These are phyloP conservation scores for Prunus campanulata DNA, from an alignment of 306 rosid genomes.

Conservation along the genomic window DNA sequence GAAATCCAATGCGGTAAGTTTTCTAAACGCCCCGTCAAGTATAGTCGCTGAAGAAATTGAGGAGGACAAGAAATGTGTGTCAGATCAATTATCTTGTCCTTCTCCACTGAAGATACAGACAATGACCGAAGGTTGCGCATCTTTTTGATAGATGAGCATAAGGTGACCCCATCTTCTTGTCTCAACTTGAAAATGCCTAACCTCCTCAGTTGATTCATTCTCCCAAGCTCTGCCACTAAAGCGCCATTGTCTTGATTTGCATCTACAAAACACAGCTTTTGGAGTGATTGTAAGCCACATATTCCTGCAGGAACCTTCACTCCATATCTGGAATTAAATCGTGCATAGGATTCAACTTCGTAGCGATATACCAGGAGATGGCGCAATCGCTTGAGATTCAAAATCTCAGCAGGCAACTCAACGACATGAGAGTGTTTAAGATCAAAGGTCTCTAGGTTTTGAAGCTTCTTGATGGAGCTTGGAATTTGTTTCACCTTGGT, in stretches of 20 bases:
- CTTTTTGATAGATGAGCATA: conserved; percentile 30
- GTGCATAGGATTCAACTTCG: conserved; percentile 14
- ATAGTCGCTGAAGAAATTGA: conserved; percentile 28
- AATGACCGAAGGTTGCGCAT: conserved; percentile 23
- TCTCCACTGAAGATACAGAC: conserved; percentile 15
- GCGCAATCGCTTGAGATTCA: conserved; percentile 27
- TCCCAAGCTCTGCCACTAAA: conserved; percentile 31
- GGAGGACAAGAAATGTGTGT: conserved; percentile 28
- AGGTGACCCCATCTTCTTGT: conserved; percentile 25
- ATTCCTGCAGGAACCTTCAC: conserved; percentile 27
- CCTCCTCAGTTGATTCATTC: conserved; percentile 32
- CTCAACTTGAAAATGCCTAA: conserved; percentile 26
- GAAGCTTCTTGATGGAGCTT: conserved; percentile 28
- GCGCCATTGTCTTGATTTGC: conserved; percentile 13
- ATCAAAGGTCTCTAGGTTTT: conserved; percentile 35
- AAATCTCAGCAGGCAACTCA: conserved; percentile 31
- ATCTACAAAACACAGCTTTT: conserved; percentile 36
- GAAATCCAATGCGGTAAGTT: conserved; percentile 36
- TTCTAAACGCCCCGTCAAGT: conserved; percentile 31
- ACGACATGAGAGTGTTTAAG: conserved; percentile 29
- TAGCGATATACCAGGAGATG: conserved; percentile 33
- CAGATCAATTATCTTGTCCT: conserved; percentile 25
- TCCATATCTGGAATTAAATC: conserved; percentile 21
- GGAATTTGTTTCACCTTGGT: conserved; percentile 28
- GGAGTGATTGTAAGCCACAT: conserved; percentile 26